Evolutionary conservation across 2,329 filamentous ascomycete genomes (phyloP), one percentile per base, ranked within the genome.

Genomic region (Botrytis cinerea): DNA sequence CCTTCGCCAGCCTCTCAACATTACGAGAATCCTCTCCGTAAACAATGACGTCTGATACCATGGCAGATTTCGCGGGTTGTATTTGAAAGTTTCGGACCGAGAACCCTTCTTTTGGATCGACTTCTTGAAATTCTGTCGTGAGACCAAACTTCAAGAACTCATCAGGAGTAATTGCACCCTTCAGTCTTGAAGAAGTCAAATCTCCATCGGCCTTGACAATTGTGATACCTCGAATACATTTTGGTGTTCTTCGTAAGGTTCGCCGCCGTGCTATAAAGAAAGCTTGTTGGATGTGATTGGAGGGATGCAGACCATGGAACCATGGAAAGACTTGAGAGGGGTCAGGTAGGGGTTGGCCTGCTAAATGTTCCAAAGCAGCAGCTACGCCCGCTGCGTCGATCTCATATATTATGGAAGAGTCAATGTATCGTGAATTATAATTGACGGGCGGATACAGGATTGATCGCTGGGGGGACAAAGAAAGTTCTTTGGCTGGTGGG

Each of bases 1-100:
- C 89, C 87, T 83, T 92, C 78, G 81, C 88, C 35, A 97, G 84
- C 73, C 91, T 90, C 71, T 88, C 86, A 63, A 88, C 87, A 40
- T 87, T 83, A 2, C 86, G 86, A 54, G 85, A 83, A 76, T 93
- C 88, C 72, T 95, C 92, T 20, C 94, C 94, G 80, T 99, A 99
- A 1, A 99, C 89, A 59, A 99, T 88, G 76, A 99, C 93, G 81
- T 99, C 96, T 0, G 95, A 98, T 14, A 96, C 88, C 76, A 92
- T 89, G 72, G 95, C 95, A 76, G 93, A 85, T 82, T 99, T 99
- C 74, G 92, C 92, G 0, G 93, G 88, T 82, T 99, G 96, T 57
- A 98, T 98, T 79, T 98, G 95, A 80, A 99, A 99, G 82, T 98
- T 98, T 63, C 96, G 90, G 61, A 98, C 95, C 7, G 94, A 97